Percentiles rank a stretch among this genome's conserved stretches.
Evolutionary conservation across 2,329 filamentous ascomycete genomes (phyloP).

Genomic region (Emmonsiellopsis sp.): DNA sequence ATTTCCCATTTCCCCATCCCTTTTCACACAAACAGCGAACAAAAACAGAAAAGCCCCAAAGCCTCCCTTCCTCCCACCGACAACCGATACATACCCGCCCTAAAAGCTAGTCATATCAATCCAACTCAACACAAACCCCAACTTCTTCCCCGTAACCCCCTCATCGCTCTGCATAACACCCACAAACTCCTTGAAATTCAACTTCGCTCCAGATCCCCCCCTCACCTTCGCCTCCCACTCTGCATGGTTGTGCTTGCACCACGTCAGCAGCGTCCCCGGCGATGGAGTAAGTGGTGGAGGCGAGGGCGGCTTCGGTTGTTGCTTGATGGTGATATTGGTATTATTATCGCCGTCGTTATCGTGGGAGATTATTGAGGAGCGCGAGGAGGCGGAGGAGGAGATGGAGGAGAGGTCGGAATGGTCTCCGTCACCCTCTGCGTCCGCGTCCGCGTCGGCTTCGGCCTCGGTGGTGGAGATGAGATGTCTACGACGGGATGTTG

Average conservation of each 20-base stretch:
- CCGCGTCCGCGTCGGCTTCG: conserved; percentile 14
- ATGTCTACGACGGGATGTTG: conserved; percentile 19
- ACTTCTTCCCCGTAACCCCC: conserved; percentile 54
- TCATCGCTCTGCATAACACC: conserved; percentile 60
- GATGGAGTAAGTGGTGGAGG: conserved; percentile 18
- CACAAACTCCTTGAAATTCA: conserved; percentile 74
- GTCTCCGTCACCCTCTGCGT: neutral
- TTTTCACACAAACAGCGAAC: neutral
- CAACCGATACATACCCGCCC: no score
- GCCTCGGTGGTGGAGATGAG: conserved; percentile 6
- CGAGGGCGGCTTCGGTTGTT: conserved; percentile 5
- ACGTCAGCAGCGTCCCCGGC: conserved; percentile 34
- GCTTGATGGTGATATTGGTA: conserved; percentile 6
- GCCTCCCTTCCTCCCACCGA: neutral
- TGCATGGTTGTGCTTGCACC: conserved; percentile 48
- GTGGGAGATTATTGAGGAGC: conserved; percentile 25
- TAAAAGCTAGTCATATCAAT: conserved; percentile 65
- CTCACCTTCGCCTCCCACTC: conserved; percentile 61
- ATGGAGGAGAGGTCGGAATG: conserved; percentile 14
- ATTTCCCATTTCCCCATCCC: neutral
- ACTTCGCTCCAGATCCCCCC: conserved; percentile 65
- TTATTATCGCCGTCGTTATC: conserved; percentile 20
- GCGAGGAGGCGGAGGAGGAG: conserved; percentile 28
- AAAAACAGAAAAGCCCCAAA: neutral
- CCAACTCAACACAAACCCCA: conserved; percentile 83